phyloP scores from a whole-genome alignment of 495 filamentous ascomycete species.

The Evansstolkia leycettana region DNA sequence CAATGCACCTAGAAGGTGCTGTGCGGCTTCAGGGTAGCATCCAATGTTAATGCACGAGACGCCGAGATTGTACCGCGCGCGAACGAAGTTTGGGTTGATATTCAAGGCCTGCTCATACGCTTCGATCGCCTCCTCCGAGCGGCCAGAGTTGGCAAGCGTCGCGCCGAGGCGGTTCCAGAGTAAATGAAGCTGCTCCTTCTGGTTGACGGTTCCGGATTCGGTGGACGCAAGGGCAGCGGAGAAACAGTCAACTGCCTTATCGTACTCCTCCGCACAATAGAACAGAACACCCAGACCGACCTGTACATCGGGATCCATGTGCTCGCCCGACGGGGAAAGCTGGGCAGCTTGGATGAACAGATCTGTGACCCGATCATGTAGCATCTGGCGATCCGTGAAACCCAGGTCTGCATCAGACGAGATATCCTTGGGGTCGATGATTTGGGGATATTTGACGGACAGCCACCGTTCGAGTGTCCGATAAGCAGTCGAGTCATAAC shows the following conservation, averaged over 20 bases:
- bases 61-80: slow-evolving; percentile 91
- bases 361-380: slow-evolving; percentile 81
- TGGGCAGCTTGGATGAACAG: slow-evolving; percentile 89
- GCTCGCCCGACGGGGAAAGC: slow-evolving; percentile 70
- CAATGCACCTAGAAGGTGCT: slow-evolving; percentile 84
- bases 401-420: slow-evolving; percentile 63
- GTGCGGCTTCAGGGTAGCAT: slow-evolving; percentile 82
- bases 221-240: slow-evolving; percentile 71
- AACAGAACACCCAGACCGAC: slow-evolving; percentile 95
- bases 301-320: slow-evolving; percentile 97
- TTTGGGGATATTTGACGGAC: slow-evolving; percentile 74
- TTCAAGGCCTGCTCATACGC: slow-evolving; percentile 88
- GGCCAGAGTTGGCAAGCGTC: slow-evolving; percentile 87
- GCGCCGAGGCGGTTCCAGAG: slow-evolving; percentile 97
- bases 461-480: slow-evolving; percentile 96
- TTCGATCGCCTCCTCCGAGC: slow-evolving; percentile 87
- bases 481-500: slow-evolving; percentile 93
- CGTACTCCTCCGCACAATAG: slow-evolving; percentile 95
- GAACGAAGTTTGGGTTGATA: slow-evolving; percentile 88
- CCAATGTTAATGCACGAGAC: slow-evolving; percentile 97
- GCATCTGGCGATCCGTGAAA: slow-evolving; percentile 80
- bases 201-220: slow-evolving; percentile 66
- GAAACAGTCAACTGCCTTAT: slow-evolving; percentile 98
- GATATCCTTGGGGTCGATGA: slow-evolving; percentile 56
- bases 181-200: slow-evolving; percentile 67